These are phyloP conservation scores for Gossypium turneri DNA, from an alignment of 345 rosid species.

Conservation along the genomic window DNA sequence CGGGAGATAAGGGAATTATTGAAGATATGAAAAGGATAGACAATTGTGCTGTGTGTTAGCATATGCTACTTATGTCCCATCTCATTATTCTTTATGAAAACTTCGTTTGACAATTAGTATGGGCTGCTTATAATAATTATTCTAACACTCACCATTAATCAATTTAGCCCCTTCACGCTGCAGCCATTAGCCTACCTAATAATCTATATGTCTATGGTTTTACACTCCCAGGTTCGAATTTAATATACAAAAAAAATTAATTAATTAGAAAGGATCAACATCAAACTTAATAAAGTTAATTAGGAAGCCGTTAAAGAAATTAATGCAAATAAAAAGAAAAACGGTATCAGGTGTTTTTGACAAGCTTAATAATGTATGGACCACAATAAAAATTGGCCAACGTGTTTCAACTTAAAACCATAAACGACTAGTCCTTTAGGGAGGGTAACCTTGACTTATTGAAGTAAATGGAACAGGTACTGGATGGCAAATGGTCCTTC, in stretches of 20 bases:
- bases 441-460: neutral
- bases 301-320: slow-evolving; percentile 2
- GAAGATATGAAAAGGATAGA: slow-evolving; percentile 29
- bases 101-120: slow-evolving; percentile 13
- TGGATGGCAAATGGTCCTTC: neutral
- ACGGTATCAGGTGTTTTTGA: neutral
- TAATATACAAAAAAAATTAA: neutral
- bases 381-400: slow-evolving; percentile 1
- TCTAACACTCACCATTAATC: neutral
- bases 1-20: slow-evolving; percentile 24
- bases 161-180: neutral
- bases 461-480: neutral
- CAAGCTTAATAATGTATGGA: neutral
- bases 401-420: slow-evolving; percentile 9
- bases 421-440: neutral
- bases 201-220: neutral
- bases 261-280: neutral
- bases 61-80: slow-evolving; percentile 31
- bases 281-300: neutral
- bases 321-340: neutral
- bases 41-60: slow-evolving; percentile 8
- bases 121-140: neutral
- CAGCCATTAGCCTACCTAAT: neutral
- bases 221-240: no score
- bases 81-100: slow-evolving; percentile 22